Evolutionary conservation across 208 protist species (phyloP), one percentile per base, ranked within the genome.

Genomic region (Acanthamoeba quina): DNA sequence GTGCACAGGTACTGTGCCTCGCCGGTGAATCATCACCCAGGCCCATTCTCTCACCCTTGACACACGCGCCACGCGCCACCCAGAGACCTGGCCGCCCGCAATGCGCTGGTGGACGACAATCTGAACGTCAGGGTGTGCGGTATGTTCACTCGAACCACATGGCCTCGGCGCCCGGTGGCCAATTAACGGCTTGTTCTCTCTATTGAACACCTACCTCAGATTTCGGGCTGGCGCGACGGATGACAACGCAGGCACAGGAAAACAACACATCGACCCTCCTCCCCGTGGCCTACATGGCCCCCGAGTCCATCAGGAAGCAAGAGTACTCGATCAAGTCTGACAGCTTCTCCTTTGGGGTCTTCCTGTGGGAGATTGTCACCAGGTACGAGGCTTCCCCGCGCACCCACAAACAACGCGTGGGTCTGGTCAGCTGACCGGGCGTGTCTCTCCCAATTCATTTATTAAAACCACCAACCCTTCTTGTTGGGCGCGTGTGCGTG

Each of bases 261-360:
- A 34, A 34, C 31, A 72, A 72, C 66, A 72, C 66, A 11, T 41
- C 66, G 31, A 41, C 66, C 21, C 66, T 72, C 31, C 66, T 72
- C 10, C 66, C 66, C 66, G 66, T 72, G 31, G 21, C 66, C 31
- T 72, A 72, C 66, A 72, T 72, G 66, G 66, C 66, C n/a, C 66
- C 66, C 24, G 66, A 72, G 66, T 72, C 66, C 31, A 72, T 72
- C 31, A 11, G 66, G 10, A 72, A 72, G 66, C 66, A 72, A 29
- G 66, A 72, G n/a, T 72, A 72, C 66, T 72, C 66, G n/a, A 72
- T 72, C 66, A 72, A 72, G 31, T 72, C 66, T 5, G 66, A 72
- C 31, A 72, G 66, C 26, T 72, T 72, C 26, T 31, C 21, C 24
- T 72, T 72, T 26, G 66, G 66, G 19, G 31, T 72, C 26, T 72